Percentiles rank a stretch among this genome's conserved stretches.
Conservation (phyloP, 495 filamentous ascomycete species). For the Lentithecium fluviatile region DNA sequence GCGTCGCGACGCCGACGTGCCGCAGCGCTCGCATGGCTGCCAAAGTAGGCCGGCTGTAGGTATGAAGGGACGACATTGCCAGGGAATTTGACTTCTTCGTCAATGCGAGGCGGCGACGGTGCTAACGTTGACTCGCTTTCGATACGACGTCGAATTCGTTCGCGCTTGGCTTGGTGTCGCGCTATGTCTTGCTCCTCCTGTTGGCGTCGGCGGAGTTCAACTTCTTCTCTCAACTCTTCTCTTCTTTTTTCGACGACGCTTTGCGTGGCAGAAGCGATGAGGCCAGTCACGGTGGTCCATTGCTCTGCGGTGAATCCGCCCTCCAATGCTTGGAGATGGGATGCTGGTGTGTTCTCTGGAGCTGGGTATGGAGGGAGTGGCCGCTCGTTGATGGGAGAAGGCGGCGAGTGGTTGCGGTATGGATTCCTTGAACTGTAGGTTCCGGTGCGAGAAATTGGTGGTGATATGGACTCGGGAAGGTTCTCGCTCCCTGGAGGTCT, state of each 20-base stretch:
- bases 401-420: conserved; percentile 7
- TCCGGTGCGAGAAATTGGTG: conserved; percentile 1
- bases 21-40: conserved; percentile 11
- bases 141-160: conserved; percentile 9
- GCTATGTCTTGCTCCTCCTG: conserved; percentile 15
- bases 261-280: conserved; percentile 15
- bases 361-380: neutral
- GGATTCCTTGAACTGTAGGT: conserved; percentile 13
- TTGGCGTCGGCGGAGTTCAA: conserved; percentile 5
- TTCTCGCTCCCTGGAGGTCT: neutral
- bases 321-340: neutral
- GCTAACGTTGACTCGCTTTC: neutral
- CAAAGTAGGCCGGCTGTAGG: conserved; percentile 10
- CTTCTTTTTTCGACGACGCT: conserved; percentile 3
- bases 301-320: conserved; percentile 18
- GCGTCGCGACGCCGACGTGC: conserved; percentile 1
- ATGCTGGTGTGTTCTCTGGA: neutral
- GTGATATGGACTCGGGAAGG: neutral
- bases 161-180: neutral
- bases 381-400: conserved; percentile 8
- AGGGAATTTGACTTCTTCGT: neutral
- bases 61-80: neutral
- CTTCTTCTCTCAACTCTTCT: conserved; percentile 16
- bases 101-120: neutral
- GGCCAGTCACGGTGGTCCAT: conserved; percentile 11